phyloP scores from a whole-genome alignment of 768 basidiomycete genomes.

The Gloeophyllum trabeum region DNA sequence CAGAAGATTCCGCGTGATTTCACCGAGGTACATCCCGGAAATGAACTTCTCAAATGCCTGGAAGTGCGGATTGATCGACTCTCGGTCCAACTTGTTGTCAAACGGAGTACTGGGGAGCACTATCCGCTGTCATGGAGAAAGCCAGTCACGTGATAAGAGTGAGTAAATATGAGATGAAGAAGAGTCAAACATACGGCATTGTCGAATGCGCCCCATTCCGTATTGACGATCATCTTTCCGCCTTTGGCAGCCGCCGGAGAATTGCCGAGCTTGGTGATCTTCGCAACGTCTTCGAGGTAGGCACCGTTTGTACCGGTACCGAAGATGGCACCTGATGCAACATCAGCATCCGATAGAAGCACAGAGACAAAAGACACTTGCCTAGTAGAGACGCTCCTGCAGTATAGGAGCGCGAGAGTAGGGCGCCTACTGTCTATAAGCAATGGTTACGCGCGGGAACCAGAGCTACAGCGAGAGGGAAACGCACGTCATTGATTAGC shows the following conservation, averaged over 20 bases:
- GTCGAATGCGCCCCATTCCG: conserved; percentile 98
- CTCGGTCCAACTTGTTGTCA: conserved; percentile 87
- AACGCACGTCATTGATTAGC: conserved; percentile 83
- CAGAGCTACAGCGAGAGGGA: conserved; percentile 1
- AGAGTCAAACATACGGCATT: conserved; percentile 54
- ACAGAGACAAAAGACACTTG: conserved; percentile 6
- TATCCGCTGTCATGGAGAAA: conserved; percentile 38
- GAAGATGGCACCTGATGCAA: conserved; percentile 68
- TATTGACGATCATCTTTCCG: conserved; percentile 89
- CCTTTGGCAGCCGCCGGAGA: conserved; percentile 44
- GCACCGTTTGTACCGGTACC: conserved; percentile 99
- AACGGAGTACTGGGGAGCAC: conserved; percentile 82
- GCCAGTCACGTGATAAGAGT: background rate
- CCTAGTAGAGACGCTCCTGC: conserved; percentile 79
- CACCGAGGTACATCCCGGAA: conserved; percentile 98
- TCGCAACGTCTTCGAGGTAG: conserved; percentile 81
- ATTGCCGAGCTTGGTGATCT: conserved; percentile 76
- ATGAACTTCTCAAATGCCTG: conserved; percentile 98
- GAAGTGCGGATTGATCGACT: conserved; percentile 85
- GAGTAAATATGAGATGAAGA: background rate
- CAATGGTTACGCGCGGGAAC: conserved; percentile 1
- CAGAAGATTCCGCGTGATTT: conserved; percentile 80
- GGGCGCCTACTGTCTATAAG: conserved; percentile 83
- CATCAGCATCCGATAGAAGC: background rate
- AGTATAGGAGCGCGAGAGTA: conserved; percentile 90